These are phyloP conservation scores for Tilletia horrida DNA, from an alignment of 1,284 basidiomycete species.

Conservation along the genomic window DNA sequence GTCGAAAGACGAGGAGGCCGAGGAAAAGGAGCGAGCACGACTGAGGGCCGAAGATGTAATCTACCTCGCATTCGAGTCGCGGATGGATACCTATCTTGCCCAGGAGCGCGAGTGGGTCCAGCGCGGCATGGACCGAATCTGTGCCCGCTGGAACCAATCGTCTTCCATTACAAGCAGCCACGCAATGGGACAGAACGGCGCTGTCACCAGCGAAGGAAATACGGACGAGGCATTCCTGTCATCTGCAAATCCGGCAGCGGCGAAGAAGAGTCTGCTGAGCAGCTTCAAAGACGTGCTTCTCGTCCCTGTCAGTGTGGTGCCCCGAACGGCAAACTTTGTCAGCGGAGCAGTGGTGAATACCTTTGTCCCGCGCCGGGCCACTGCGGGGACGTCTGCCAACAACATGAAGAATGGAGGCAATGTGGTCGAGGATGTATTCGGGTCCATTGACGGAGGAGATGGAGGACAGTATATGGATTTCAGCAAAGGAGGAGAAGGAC, in stretches of 20 bases:
- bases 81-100: conserved; percentile 94
- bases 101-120: conserved; percentile 85
- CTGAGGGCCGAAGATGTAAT: conserved; percentile 71
- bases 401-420: background rate
- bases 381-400: background rate
- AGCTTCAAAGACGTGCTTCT: conserved; percentile 86
- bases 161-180: conserved; percentile 23
- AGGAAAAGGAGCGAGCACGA: conserved; percentile 50
- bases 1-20: conserved; percentile 21
- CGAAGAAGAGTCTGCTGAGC: conserved; percentile 86
- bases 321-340: conserved; percentile 70
- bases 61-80: conserved; percentile 85
- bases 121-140: conserved; percentile 69
- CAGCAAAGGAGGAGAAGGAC: conserved; percentile 22
- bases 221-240: conserved; percentile 65
- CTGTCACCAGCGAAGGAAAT: background rate
- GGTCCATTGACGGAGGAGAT: background rate
- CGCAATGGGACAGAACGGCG: too few relatives aligned
- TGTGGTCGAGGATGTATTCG: background rate
- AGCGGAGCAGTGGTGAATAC: conserved; percentile 40
- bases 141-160: conserved; percentile 69
- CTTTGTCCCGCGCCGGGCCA: background rate
- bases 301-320: conserved; percentile 91
- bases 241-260: conserved; percentile 81
- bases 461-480: conserved; percentile 39